Conservation (phyloP, 1,284 basidiomycete genomes). For the Trichosporon sp. region DNA sequence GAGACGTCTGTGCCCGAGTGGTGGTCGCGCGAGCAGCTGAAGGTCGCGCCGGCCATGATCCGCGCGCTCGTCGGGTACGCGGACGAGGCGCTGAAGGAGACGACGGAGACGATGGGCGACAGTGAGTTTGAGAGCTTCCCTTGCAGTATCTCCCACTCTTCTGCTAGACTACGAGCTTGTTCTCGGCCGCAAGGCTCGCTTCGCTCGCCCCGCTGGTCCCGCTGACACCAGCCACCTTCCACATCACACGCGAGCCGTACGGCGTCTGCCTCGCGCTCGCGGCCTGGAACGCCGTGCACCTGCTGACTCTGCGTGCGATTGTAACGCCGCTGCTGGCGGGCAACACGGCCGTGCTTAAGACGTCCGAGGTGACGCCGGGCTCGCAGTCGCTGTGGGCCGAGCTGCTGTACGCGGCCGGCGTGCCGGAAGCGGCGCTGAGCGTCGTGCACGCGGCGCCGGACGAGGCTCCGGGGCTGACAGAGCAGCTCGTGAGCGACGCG, state of each 20-base stretch:
- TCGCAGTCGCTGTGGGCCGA: slow-evolving; percentile 56
- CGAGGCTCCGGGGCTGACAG: slow-evolving; percentile 52
- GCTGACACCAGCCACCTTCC: slow-evolving; percentile 7
- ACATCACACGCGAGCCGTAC: slow-evolving; percentile 23
- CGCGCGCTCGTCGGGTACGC: slow-evolving; percentile 11
- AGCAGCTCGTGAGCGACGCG: slow-evolving; percentile 57
- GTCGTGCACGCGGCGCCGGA: slow-evolving; percentile 56
- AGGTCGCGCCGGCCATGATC: neutral
- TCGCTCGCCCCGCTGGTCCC: neutral
- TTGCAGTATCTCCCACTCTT: too few species aligned
- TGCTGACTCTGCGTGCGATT: slow-evolving; percentile 51
- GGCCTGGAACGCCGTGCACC: slow-evolving; percentile 29
- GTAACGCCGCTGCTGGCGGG: slow-evolving; percentile 59
- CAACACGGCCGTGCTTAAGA: slow-evolving; percentile 62
- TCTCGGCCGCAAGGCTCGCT: too few species aligned
- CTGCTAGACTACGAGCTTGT: too few species aligned
- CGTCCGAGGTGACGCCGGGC: slow-evolving; percentile 58
- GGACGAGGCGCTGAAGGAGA: slow-evolving; percentile 18
- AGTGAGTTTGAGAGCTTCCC: slow-evolving; percentile 18
- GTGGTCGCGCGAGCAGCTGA: slow-evolving; percentile 22
- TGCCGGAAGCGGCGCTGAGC: slow-evolving; percentile 60
- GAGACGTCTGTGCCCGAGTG: slow-evolving; percentile 17
- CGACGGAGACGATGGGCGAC: neutral
- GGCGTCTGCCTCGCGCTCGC: slow-evolving; percentile 29
- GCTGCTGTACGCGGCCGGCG: slow-evolving; percentile 52